phyloP scores from a whole-genome alignment of 2,329 filamentous ascomycete genomes.

The Colletotrichum sp. region DNA sequence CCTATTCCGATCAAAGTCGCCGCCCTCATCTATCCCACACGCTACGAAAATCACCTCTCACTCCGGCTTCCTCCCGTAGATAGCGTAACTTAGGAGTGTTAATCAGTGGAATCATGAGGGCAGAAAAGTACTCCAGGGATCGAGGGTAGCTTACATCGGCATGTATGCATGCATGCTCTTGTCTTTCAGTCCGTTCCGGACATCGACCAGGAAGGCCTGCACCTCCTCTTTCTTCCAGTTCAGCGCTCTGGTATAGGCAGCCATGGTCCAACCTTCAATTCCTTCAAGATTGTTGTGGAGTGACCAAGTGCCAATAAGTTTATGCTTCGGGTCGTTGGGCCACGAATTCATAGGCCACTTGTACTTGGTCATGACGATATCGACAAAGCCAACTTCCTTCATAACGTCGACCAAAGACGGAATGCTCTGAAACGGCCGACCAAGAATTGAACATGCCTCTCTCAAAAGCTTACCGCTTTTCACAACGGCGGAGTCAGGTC shows the following conservation, averaged over 20 bases:
- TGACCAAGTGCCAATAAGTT: constrained; percentile 49
- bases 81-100: not conserved
- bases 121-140: not conserved
- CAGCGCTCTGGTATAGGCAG: constrained; percentile 35
- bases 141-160: constrained; percentile 36
- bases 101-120: not conserved
- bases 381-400: constrained; percentile 56
- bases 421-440: constrained; percentile 32
- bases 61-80: not conserved
- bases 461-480: constrained; percentile 36
- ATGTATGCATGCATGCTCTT: constrained; percentile 39
- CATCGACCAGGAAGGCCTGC: constrained; percentile 36
- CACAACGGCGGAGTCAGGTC: constrained; percentile 25
- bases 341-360: constrained; percentile 58
- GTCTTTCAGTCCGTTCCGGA: constrained; percentile 37
- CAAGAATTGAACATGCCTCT: constrained; percentile 31
- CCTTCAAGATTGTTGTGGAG: constrained; percentile 36
- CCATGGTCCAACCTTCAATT: constrained; percentile 39
- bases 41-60: not conserved
- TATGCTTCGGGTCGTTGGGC: constrained; percentile 55
- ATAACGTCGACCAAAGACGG: constrained; percentile 41
- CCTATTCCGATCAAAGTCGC: not conserved
- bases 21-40: not conserved
- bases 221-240: constrained; percentile 37
- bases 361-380: constrained; percentile 51